Evolutionary conservation across 2,329 filamentous ascomycete genomes (phyloP), one percentile per base, ranked within the genome.

Genomic region (Blastomyces emzantsi): DNA sequence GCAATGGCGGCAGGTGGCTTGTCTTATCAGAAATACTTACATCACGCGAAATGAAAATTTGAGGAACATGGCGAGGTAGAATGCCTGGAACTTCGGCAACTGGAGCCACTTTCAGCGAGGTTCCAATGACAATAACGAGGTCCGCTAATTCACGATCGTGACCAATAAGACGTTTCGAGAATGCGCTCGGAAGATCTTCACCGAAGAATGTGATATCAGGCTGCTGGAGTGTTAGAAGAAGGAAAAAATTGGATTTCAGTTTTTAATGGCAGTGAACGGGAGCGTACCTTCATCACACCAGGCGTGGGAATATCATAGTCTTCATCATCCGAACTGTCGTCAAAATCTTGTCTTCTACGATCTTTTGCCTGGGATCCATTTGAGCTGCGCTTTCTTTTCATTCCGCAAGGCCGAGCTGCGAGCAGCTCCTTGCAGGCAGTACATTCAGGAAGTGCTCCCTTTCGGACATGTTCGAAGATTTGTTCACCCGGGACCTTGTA

Each of bases 161-260:
- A 65, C 90, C 83, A n/a, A 90, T 86, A 17, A 97, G 83, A 8
- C 92, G 88, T 60, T 85, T 81, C 64, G 89, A 89, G 76, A 99
- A 99, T 68, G 86, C 84, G 69, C 90, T 86, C 0, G 93, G 92
- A 0, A 99, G 86, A 60, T 87, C 83, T 78, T 99, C 94, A 69
- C 93, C 93, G 71, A 97, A 97, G 80, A 99, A 97, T 57, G 91
- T 97, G 73, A 99, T 97, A 78, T 97, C 93, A 9, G 94, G 94
- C 82, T 84, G 1, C 70, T 70, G 28, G 72, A 49, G 28, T 6
- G n/a, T 67, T 43, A 66, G 61, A 51, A 59, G 3, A 19, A 11
- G 1, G 54, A 19, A 45, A 22, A 17, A 39, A 61, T 70, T 33
- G 69, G 66, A 58, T 64, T 45, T 62, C 47, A 30, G 45, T 13